Evolutionary conservation across 129 eudicot species (phyloP).

Genomic region (Cynara cardunculus): DNA sequence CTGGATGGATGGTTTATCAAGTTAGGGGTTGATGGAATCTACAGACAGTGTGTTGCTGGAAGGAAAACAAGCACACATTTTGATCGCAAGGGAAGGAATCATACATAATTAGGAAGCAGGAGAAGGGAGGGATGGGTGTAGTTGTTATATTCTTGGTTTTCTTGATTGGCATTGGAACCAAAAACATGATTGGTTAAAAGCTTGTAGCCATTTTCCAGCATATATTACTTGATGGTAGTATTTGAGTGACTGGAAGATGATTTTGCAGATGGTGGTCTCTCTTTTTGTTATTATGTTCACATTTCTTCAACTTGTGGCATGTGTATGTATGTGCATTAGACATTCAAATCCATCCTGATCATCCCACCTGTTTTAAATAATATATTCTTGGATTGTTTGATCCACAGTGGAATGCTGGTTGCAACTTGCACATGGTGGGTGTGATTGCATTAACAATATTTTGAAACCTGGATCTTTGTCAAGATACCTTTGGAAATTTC

Average conservation of each 20-base stretch:
- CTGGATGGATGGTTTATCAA: constrained; percentile 13
- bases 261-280: background rate
- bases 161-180: constrained; percentile 9
- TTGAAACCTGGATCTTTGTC: background rate
- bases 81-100: background rate
- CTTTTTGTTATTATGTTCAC: background rate
- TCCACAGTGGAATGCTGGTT: background rate
- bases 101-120: constrained; percentile 14
- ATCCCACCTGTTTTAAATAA: background rate
- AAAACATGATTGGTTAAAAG: background rate
- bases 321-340: background rate
- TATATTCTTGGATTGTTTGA: background rate
- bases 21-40: constrained; percentile 1
- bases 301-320: background rate
- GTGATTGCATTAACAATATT: too few species aligned
- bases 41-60: background rate
- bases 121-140: constrained; percentile 6
- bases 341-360: background rate
- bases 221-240: background rate
- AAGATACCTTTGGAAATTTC: background rate
- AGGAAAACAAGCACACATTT: background rate
- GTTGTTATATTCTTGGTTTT: constrained; percentile 12
- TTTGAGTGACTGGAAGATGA: background rate
- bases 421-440: background rate
- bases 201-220: background rate